Evolutionary conservation across 1,284 basidiomycete species (phyloP), one percentile per base, ranked within the genome.

Genomic region (Apiotrichum porosum): DNA sequence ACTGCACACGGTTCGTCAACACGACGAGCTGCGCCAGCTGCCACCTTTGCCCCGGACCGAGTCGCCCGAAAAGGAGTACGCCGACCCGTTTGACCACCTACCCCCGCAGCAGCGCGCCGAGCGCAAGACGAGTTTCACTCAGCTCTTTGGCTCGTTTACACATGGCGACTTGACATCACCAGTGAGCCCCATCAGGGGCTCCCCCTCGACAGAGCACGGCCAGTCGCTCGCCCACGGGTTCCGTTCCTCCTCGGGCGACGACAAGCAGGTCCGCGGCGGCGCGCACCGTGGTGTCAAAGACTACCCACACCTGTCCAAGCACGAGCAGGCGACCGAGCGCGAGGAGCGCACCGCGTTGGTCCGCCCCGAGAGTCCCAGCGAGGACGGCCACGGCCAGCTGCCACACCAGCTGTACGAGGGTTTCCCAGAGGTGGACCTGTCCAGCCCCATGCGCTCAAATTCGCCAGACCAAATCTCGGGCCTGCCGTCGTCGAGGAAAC

Each of bases 321-420:
- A 44, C 19, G 61, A 61, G 14, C 37, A 31, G 18, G 60, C 43
- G 2, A 28, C 44, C n/a, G 67, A 69, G 37, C 51, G 50, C 17
- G 61, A 63, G 46, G 65, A 69, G 48, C 54, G 67, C 6, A 42
- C 41, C 14, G 64, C 52, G 3, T 44, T 68, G 26, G 66, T 68
- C 9, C 42, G 30, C 45, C 37, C 37, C 1, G 42, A 22, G 18
- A 37, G 37, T 19, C 30, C 26, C 15, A 24, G 19, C 21, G 39
- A 41, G 15, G 26, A 32, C 30, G 41, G 9, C 33, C 23, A 44
- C 22, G n/a, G n/a, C n/a, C n/a, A n/a, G n/a, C n/a, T n/a, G n/a
- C n/a, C n/a, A n/a, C n/a, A n/a, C n/a, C n/a, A n/a, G n/a, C n/a
- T n/a, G n/a, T n/a, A n/a, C n/a, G n/a, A n/a, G n/a, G n/a, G n/a